These are phyloP conservation scores for Plasmodium vivax DNA, from an alignment of 169 alveolate species.

Conservation along the genomic window DNA sequence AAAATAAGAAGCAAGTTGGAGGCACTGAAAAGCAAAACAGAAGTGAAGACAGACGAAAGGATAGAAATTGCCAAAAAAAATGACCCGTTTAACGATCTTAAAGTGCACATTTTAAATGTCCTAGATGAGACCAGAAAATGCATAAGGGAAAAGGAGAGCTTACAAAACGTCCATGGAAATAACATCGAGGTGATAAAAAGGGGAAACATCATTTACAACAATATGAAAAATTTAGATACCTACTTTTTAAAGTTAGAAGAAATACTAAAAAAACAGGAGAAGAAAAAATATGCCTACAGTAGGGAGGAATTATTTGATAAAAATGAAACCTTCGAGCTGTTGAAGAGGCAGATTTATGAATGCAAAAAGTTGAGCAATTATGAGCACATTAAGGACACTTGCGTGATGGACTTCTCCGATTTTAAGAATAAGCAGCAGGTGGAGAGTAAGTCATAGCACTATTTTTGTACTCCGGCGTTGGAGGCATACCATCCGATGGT, in stretches of 20 bases:
- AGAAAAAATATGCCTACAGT: conserved; percentile 9
- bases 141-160: conserved; percentile 50
- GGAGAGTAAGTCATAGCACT: conserved; percentile 7
- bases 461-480: neutral
- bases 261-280: conserved; percentile 34
- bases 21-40: conserved; percentile 36
- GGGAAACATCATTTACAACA: conserved; percentile 48
- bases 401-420: conserved; percentile 1
- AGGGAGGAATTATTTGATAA: conserved; percentile 49
- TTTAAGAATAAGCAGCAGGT: conserved; percentile 26
- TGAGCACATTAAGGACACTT: conserved; percentile 31
- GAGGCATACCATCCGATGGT: neutral
- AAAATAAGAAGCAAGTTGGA: conserved; percentile 39
- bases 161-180: conserved; percentile 51
- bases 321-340: conserved; percentile 23
- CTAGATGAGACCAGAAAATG: conserved; percentile 62
- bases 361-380: conserved; percentile 58
- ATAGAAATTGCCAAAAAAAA: conserved; percentile 9
- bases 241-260: conserved; percentile 57
- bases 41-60: conserved; percentile 16
- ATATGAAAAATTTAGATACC: conserved; percentile 56
- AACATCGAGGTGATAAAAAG: conserved; percentile 67
- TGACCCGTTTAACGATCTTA: conserved; percentile 57
- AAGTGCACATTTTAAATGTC: conserved; percentile 54
- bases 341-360: conserved; percentile 51